phyloP scores from a whole-genome alignment of 495 filamentous ascomycete genomes.

The Aspergillus campestris region DNA sequence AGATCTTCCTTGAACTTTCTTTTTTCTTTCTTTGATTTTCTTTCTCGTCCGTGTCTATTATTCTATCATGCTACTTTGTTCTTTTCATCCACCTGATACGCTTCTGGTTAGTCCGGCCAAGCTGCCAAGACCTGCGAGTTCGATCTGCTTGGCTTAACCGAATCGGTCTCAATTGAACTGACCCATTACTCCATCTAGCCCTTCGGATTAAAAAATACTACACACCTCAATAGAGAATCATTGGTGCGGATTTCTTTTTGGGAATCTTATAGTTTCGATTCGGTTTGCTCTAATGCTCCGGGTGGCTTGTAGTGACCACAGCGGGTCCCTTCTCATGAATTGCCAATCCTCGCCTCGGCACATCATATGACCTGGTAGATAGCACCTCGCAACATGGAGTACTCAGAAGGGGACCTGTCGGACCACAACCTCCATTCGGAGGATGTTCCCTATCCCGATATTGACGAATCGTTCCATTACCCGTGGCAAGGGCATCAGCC shows the following conservation, averaged over 20 bases:
- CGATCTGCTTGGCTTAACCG: too few relatives aligned
- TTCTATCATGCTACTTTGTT: background rate
- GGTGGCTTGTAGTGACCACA: too few relatives aligned
- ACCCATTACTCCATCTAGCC: too few relatives aligned
- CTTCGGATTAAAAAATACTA: too few relatives aligned
- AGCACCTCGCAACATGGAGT: constrained; percentile 14
- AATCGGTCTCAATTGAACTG: too few relatives aligned
- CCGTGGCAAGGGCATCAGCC: constrained; percentile 25
- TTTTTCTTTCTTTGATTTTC: background rate
- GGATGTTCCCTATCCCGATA: constrained; percentile 28
- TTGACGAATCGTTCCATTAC: constrained; percentile 29
- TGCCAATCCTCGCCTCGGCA: too few relatives aligned
- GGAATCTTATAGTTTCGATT: too few relatives aligned
- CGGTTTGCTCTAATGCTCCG: too few relatives aligned
- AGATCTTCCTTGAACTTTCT: background rate
- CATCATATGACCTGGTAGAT: background rate
- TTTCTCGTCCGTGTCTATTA: background rate
- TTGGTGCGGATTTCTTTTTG: too few relatives aligned
- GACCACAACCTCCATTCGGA: constrained; percentile 10
- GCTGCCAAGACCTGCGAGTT: too few relatives aligned
- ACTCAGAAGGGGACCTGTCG: constrained; percentile 11
- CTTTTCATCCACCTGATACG: background rate
- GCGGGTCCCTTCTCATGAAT: too few relatives aligned
- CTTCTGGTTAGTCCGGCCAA: background rate
- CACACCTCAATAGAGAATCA: too few relatives aligned